Percentiles rank a stretch among this genome's conserved stretches.
These are phyloP conservation scores for Phaeolepiota aurea DNA, from an alignment of 768 basidiomycete genomes.

Conservation along the genomic window DNA sequence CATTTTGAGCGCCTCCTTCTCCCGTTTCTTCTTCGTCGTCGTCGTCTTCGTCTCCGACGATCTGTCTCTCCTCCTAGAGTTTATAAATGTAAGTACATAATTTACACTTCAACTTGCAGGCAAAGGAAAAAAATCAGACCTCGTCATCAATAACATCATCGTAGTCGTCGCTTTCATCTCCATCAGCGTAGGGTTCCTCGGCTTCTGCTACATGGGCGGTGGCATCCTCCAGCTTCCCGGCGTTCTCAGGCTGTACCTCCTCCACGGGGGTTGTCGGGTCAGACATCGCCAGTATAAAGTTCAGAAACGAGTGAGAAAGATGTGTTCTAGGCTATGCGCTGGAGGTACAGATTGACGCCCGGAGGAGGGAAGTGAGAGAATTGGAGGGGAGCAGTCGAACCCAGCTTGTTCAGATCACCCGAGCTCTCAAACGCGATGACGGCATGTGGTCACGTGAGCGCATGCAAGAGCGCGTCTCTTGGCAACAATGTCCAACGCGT, in stretches of 20 bases:
- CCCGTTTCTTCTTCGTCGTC: constrained; percentile 16
- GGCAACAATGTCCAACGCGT: not conserved
- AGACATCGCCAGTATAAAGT: constrained; percentile 1
- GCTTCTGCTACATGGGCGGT: not conserved
- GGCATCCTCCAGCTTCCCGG: constrained; percentile 1
- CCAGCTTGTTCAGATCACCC: not conserved
- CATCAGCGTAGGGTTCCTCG: constrained; percentile 14
- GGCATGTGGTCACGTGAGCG: not conserved
- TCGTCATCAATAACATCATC: constrained; percentile 17
- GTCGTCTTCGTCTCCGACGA: constrained; percentile 15
- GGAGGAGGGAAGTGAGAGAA: too few relatives aligned
- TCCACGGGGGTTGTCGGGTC: not conserved
- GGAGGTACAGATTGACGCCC: too few relatives aligned
- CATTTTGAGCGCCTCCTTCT: constrained; percentile 7
- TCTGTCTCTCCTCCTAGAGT: constrained; percentile 13
- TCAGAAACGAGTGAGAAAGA: not conserved
- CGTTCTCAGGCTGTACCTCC: constrained; percentile 3
- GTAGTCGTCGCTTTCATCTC: constrained; percentile 20
- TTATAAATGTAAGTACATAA: too few relatives aligned
- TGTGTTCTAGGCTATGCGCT: too few relatives aligned
- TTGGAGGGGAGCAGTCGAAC: not conserved
- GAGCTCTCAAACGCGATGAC: not conserved
- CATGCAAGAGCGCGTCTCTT: not conserved
- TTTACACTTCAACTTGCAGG: too few relatives aligned
- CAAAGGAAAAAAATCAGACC: constrained; percentile 8